phyloP scores from a whole-genome alignment of 371 early-diverging fungal species.

The Rhizopus stolonifer region DNA sequence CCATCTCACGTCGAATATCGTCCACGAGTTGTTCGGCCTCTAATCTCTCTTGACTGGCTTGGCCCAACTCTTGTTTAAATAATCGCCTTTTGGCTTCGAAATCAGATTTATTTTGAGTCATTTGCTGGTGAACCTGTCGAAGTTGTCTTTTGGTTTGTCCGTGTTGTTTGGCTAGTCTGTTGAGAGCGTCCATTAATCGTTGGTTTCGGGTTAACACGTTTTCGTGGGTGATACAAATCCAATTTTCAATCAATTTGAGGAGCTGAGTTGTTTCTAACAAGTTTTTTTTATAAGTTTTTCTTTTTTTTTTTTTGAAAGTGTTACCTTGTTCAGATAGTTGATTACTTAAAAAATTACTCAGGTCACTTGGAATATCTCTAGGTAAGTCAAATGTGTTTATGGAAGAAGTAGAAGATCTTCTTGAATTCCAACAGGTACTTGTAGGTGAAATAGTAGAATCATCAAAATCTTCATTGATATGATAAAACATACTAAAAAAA shows the following conservation, averaged over 20 bases:
- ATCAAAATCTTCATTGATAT: too few relatives aligned
- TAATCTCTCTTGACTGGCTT: constrained; percentile 1
- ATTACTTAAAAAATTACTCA: too few relatives aligned
- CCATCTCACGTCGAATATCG: constrained; percentile 17
- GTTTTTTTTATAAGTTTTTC: constrained; percentile 7
- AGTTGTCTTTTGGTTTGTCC: not conserved
- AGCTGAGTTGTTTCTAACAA: not conserved
- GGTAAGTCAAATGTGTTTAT: constrained; percentile 1
- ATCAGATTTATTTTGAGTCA: not conserved
- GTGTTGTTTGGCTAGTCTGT: constrained; percentile 2
- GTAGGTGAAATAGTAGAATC: constrained; percentile 4
- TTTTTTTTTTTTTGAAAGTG: not conserved
- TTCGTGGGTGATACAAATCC: constrained; percentile 17
- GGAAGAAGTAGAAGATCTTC: constrained; percentile 10
- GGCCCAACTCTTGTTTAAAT: not conserved
- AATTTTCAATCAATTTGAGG: constrained; percentile 12
- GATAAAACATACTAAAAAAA: too few relatives aligned
- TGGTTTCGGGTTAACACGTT: not conserved
- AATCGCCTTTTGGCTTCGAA: not conserved
- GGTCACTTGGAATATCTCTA: constrained; percentile 4
- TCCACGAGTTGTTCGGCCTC: constrained; percentile 21
- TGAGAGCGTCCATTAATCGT: constrained; percentile 4
- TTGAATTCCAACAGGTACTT: constrained; percentile 2
- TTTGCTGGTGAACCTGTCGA: not conserved
- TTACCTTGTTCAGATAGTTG: too few relatives aligned